Conservation (phyloP, 2,329 filamentous ascomycete genomes). For the Madurella fahalii region DNA sequence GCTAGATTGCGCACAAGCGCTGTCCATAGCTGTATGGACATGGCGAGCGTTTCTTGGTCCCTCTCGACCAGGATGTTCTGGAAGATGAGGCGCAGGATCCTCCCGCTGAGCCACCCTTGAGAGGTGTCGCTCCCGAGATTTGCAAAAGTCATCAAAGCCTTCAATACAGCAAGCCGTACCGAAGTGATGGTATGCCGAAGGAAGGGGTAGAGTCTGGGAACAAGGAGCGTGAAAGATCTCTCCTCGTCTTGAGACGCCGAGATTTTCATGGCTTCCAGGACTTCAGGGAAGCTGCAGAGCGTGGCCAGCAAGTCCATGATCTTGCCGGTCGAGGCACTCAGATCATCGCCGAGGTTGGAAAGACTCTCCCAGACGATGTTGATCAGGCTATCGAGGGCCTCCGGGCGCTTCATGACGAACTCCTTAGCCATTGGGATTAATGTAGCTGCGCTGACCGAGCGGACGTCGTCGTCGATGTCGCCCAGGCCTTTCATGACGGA, state of each 20-base stretch:
- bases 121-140: slow-evolving; percentile 76
- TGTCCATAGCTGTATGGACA: slow-evolving; percentile 84
- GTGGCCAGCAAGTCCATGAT: slow-evolving; percentile 98
- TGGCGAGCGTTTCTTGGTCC: slow-evolving; percentile 74
- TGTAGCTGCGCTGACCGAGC: slow-evolving; percentile 95
- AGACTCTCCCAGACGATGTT: slow-evolving; percentile 97
- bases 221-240: slow-evolving; percentile 85
- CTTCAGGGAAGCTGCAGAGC: slow-evolving; percentile 88
- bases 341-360: slow-evolving; percentile 91
- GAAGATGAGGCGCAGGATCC: slow-evolving; percentile 81
- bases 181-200: slow-evolving; percentile 95
- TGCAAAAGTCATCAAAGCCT: slow-evolving; percentile 88
- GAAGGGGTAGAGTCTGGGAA: slow-evolving; percentile 93
- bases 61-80: slow-evolving; percentile 94
- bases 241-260: slow-evolving; percentile 80
- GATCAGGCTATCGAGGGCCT: slow-evolving; percentile 75
- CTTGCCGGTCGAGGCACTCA: slow-evolving; percentile 94
- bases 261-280: slow-evolving; percentile 87
- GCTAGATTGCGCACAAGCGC: slow-evolving; percentile 68
- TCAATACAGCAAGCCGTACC: slow-evolving; percentile 86
- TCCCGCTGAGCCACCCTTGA: slow-evolving; percentile 88
- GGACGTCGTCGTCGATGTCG: slow-evolving; percentile 90
- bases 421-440: slow-evolving; percentile 94
- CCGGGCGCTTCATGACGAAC: slow-evolving; percentile 79
- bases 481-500: slow-evolving; percentile 93